A percentile compares a stretch with the other conserved stretches of the same genome.
phyloP scores from a whole-genome alignment of 208 protist species.

The Leishmania mexicana region DNA sequence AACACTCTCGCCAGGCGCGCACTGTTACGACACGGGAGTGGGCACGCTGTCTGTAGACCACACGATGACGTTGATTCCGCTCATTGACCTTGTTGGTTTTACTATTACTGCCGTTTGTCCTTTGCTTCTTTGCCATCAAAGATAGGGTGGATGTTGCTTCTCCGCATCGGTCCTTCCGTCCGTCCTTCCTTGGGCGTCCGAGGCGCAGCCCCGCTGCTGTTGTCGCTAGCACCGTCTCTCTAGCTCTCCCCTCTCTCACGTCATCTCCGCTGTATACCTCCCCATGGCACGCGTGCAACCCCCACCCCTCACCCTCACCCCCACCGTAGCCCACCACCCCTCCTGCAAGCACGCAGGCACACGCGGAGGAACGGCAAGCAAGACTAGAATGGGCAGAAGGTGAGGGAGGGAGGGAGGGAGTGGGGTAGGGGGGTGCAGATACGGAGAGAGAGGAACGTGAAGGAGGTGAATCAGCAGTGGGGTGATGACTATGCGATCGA shows the following conservation, averaged over 20 bases:
- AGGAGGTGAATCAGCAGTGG: background rate
- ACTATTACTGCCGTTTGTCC: background rate
- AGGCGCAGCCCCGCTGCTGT: background rate
- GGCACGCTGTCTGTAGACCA: background rate
- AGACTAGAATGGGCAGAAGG: background rate
- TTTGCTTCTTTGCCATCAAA: background rate
- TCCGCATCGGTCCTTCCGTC: background rate
- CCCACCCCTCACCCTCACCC: background rate
- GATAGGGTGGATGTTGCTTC: background rate
- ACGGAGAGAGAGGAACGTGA: background rate
- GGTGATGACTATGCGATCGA: background rate
- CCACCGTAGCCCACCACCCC: background rate
- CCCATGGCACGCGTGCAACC: background rate
- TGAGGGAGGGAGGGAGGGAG: background rate
- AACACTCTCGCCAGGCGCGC: background rate
- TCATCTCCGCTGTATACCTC: background rate
- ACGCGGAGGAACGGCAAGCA: background rate
- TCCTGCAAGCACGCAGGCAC: background rate
- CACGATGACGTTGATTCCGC: background rate
- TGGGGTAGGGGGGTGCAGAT: background rate
- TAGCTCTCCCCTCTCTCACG: background rate
- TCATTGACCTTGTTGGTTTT: background rate
- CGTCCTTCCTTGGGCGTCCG: background rate
- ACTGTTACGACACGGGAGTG: background rate
- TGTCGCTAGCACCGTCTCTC: background rate